Evolutionary conservation across 108 stramenopile genomes (phyloP), one percentile per base, ranked within the genome.

Genomic region (Cyclotella baltica): DNA sequence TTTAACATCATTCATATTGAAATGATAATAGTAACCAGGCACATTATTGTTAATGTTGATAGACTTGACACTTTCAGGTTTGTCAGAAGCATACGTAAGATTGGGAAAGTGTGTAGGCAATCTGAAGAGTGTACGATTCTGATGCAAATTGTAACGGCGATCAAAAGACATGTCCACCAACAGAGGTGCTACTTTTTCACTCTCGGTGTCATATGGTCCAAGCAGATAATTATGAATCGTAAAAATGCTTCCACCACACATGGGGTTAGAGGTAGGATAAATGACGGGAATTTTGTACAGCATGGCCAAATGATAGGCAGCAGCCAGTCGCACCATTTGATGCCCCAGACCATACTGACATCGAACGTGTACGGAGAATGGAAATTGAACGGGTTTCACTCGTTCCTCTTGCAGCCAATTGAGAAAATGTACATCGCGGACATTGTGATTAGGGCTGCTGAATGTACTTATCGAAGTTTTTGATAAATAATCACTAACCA

Each of bases 301-400:
- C 63, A 38, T 64, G 19, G 63, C 63, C 15, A 64, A 23, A 64
- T 64, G 63, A 37, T 64, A 64, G 2, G 63, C 63, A 36, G 63
- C n/a, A 20, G 63, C 33, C 6, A 64, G 36, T 13, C 63, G 63
- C 18, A 3, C 19, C 11, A 64, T 16, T 22, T 64, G 63, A 64
- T 64, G 63, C 20, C 63, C 63, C 15, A 64, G 63, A 20, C 63
- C 63, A 64, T 22, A 20, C 36, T 43, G 40, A 43, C 40, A 43
- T 13, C 40, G 40, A 43, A 11, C 8, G 13, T 43, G 13, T 13
- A 43, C 13, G 40, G 8, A 11, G 40, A 43, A 11, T 43, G 40
- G 40, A 11, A 43, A 43, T 43, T 8, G 40, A 8, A 43, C 10
- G 10, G 40, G 10, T 43, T 43, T 43, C 40, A 8, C 13, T 43